Percentiles rank a stretch among this genome's conserved stretches.
Evolutionary conservation across 2,329 filamentous ascomycete species (phyloP).

Genomic region (Botrytis sinoallii): DNA sequence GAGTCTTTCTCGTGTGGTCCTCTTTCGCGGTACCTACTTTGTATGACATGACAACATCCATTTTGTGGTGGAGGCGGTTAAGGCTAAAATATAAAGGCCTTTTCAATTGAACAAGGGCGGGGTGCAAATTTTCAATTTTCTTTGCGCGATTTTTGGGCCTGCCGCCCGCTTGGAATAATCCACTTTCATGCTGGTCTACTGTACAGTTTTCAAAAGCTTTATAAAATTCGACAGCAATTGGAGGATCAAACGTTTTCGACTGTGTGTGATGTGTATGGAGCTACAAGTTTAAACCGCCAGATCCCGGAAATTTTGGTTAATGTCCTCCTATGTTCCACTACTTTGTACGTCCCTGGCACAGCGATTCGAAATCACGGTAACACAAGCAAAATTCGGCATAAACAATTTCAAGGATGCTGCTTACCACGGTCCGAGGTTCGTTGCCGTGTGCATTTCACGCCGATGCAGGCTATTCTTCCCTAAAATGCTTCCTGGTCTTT

Average conservation of each 20-base stretch:
- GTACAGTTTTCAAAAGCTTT: background rate
- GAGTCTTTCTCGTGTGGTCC: constrained; percentile 9
- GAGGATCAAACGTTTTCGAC: background rate
- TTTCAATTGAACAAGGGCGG: constrained; percentile 2
- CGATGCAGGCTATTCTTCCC: background rate
- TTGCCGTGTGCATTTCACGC: background rate
- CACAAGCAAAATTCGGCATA: constrained; percentile 6
- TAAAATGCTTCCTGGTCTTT: background rate
- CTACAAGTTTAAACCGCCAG: background rate
- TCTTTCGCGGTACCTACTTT: constrained; percentile 4
- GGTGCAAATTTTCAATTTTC: constrained; percentile 10
- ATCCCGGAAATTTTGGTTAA: constrained; percentile 3
- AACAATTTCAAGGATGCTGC: background rate
- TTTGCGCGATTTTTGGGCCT: background rate
- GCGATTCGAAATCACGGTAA: background rate
- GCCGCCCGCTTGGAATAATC: background rate
- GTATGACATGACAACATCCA: constrained; percentile 5
- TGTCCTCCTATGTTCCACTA: constrained; percentile 14
- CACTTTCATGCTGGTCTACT: constrained; percentile 7
- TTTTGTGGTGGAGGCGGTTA: background rate
- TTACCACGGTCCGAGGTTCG: constrained; percentile 10
- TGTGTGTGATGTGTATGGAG: background rate
- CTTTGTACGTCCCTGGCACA: constrained; percentile 3
- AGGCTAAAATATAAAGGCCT: constrained; percentile 8
- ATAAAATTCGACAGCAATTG: background rate